Conservation (phyloP, 1,284 basidiomycete species). For the Sporisorium scitamineum region DNA sequence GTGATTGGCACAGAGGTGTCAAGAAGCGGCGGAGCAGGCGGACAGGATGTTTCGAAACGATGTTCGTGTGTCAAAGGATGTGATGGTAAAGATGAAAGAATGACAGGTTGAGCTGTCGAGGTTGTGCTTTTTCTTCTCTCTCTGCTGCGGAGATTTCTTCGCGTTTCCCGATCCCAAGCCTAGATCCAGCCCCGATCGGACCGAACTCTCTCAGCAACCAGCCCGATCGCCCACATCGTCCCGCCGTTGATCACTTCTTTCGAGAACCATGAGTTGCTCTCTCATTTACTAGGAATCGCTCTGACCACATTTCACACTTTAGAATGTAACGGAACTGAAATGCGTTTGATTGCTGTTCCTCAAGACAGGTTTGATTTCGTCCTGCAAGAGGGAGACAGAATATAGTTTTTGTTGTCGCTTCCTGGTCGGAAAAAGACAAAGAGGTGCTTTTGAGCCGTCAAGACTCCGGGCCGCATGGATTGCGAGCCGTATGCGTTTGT, state of each 20-base stretch:
- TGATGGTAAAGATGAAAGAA: background rate
- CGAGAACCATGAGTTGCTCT: background rate
- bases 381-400: slow-evolving; percentile 16
- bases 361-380: slow-evolving; percentile 7
- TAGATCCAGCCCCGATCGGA: background rate
- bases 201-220: background rate
- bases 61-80: background rate
- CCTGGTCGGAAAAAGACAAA: slow-evolving; percentile 1
- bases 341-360: slow-evolving; percentile 45
- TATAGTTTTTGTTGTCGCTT: slow-evolving; percentile 29
- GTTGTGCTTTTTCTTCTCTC: background rate
- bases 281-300: no score
- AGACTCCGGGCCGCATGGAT: background rate
- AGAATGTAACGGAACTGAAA: slow-evolving; percentile 6
- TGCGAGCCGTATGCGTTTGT: slow-evolving; percentile 14
- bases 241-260: no score
- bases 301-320: background rate
- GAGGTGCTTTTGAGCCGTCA: slow-evolving; percentile 9
- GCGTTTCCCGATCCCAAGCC: slow-evolving; percentile 2
- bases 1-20: background rate
- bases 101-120: background rate
- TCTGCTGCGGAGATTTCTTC: slow-evolving; percentile 33
- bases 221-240: background rate
- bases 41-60: background rate
- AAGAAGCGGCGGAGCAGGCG: background rate